Conservation (phyloP, 2,329 filamentous ascomycete species). For the Chaetomium olivaceum region DNA sequence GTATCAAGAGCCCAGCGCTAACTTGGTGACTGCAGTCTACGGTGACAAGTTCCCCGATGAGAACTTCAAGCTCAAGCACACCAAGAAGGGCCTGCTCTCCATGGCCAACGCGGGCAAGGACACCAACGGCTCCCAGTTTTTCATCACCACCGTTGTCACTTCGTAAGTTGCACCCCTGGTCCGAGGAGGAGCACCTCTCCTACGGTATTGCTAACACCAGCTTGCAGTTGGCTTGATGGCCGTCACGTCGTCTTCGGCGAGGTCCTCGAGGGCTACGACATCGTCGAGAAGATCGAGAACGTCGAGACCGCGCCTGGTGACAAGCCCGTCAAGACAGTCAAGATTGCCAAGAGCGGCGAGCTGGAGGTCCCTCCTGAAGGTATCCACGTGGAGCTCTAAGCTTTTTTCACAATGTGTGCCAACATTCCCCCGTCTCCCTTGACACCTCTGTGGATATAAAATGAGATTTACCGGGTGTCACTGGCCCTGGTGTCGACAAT, state of each 20-base stretch:
- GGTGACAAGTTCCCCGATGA: slow-evolving; percentile 81
- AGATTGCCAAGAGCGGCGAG: slow-evolving; percentile 82
- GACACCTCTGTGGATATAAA: slow-evolving; percentile 1
- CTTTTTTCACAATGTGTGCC: slow-evolving; percentile 32
- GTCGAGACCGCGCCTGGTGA: slow-evolving; percentile 64
- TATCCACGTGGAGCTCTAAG: slow-evolving; percentile 86
- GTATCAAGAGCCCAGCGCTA: not conserved
- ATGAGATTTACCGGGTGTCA: not conserved
- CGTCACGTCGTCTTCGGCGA: slow-evolving; percentile 87
- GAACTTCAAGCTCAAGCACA: slow-evolving; percentile 95
- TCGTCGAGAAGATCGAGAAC: slow-evolving; percentile 78
- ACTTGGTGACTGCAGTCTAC: slow-evolving; percentile 59
- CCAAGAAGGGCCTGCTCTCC: slow-evolving; percentile 77
- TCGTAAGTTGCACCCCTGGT: slow-evolving; percentile 51
- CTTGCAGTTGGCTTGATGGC: slow-evolving; percentile 73
- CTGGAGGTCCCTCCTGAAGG: slow-evolving; percentile 82
- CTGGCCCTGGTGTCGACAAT: slow-evolving; percentile 13
- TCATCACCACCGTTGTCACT: slow-evolving; percentile 82
- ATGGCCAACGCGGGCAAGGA: slow-evolving; percentile 86
- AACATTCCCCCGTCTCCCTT: slow-evolving; percentile 12
- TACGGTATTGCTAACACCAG: slow-evolving; percentile 11
- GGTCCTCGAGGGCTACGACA: slow-evolving; percentile 80
- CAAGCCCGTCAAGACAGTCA: slow-evolving; percentile 68
- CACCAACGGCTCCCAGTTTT: slow-evolving; percentile 88
- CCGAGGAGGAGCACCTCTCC: not conserved